Conservation (phyloP, 495 filamentous ascomycete species). For the Melanomma pulvis-pyrius region DNA sequence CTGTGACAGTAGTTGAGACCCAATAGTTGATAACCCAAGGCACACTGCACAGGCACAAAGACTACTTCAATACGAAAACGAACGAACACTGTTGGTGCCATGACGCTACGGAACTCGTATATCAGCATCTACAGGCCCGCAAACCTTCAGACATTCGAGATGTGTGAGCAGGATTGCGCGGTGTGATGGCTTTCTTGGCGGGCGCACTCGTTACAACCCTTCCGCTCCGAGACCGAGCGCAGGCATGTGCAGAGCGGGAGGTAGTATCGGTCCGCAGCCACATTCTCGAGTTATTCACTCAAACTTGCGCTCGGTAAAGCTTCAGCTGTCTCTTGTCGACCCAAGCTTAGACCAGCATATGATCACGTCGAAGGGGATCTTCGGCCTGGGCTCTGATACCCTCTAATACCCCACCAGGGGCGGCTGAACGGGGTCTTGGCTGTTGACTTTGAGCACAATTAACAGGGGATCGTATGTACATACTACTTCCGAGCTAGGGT, state of each 20-base stretch:
- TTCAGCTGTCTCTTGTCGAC: not conserved
- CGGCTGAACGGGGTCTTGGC: not conserved
- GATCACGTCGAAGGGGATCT: not conserved
- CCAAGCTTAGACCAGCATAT: not conserved
- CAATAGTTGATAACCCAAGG: too few species aligned
- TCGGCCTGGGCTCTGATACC: not conserved
- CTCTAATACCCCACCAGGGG: not conserved
- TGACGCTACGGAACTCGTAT: not conserved
- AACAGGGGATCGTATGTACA: not conserved
- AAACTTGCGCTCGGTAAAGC: constrained; percentile 13
- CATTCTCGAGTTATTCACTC: constrained; percentile 6
- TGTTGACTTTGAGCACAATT: not conserved
- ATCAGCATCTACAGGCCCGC: not conserved
- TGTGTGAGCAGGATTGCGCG: not conserved
- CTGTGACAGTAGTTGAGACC: not conserved
- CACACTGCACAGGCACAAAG: too few species aligned
- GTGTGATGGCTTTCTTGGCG: not conserved
- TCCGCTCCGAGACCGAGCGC: not conserved
- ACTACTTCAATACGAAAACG: too few species aligned
- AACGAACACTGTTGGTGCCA: not conserved
- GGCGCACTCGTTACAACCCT: not conserved
- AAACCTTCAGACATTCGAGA: not conserved
- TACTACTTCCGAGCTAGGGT: not conserved
- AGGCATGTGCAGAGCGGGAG: not conserved
- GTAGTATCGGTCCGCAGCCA: not conserved